Conservation (phyloP, 176 grass and related monocot genomes). For the Triticum monococcum region DNA sequence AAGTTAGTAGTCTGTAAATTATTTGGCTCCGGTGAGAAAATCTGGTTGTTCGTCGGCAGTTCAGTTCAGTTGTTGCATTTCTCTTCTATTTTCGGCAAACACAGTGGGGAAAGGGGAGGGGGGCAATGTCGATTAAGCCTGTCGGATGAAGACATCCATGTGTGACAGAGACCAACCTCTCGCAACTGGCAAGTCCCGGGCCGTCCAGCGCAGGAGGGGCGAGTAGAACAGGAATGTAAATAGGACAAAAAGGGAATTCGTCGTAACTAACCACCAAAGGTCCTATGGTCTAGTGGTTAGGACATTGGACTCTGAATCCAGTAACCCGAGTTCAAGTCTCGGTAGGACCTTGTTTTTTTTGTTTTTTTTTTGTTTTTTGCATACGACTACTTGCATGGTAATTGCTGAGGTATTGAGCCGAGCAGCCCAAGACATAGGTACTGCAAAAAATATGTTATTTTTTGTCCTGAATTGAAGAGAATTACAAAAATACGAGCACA, state of each 20-base stretch:
- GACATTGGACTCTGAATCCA: slow-evolving; percentile 61
- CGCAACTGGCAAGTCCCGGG: too few relatives aligned
- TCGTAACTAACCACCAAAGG: accelerated
- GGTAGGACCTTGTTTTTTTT: slow-evolving; percentile 18
- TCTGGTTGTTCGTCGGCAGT: background rate
- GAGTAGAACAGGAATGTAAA: too few relatives aligned
- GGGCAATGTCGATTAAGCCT: background rate
- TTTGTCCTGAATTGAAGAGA: too few relatives aligned
- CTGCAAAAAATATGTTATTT: too few relatives aligned
- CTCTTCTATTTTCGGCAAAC: background rate
- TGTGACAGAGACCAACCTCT: background rate
- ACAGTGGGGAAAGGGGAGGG: background rate
- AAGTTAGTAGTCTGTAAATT: background rate
- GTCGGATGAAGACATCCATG: background rate
- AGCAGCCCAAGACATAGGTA: too few relatives aligned
- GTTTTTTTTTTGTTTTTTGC: background rate
- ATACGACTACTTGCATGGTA: too few relatives aligned
- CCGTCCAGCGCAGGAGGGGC: background rate
- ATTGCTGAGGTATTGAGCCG: too few relatives aligned
- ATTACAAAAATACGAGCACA: too few relatives aligned
- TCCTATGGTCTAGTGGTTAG: slow-evolving; percentile 56
- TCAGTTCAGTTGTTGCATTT: background rate
- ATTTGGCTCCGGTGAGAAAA: background rate
- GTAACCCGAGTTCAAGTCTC: slow-evolving; percentile 58
- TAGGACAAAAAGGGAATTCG: accelerated